Base-by-base conservation (phyloP, 352 stramenopile species). In the Phytophthora macrochlamydospora region DNA sequence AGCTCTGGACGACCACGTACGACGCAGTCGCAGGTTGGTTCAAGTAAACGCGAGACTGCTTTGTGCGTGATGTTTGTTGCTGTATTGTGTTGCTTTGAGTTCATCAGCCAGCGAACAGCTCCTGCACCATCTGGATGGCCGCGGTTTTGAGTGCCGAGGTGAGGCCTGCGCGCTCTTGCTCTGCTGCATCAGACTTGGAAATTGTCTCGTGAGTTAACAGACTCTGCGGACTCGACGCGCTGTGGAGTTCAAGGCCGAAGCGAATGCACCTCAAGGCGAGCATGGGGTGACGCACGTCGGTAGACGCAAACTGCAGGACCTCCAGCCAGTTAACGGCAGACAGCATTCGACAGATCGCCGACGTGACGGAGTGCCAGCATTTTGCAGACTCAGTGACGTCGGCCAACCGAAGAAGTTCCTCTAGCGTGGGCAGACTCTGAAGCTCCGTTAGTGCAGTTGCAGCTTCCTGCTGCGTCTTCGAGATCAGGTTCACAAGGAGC, bases 331-430 rank as follows among this genome's bases (percentile, higher is more conserved):
- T 81, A 1, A 31, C 57, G 0, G 35, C 18, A 31, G 76, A 69
- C 29, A 84, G 70, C 31, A 69, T 40, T 13, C 59, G 33, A 24
- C 59, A 76, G 40, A 83, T 69, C 1, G 65, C 59, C 29, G 63
- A 67, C 13, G 79, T 76, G 11, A 69, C 65, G 1, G 45, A 54
- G 52, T 88, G 79, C 79, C 79, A 88, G 37, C 57, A 73, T 24
- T 63, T 76, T 40, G 49, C 69, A 32, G 56, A 69, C 1, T 59
- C 61, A 9, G 59, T 51, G 12, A 28, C 35, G n/a, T 73, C 58
- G 7, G 52, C 64, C 9, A 83, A 53, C 24, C 14, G 62, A 0
- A 88, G 46, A 8, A 79, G 51, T 14, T 73, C 48, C 12, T 67
- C n/a, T 28, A 73, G 46, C 7, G 37, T 52, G 5, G 44, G 28